Evolutionary conservation across 1,284 basidiomycete species (phyloP).

Genomic region (Rhodotorula sp.): DNA sequence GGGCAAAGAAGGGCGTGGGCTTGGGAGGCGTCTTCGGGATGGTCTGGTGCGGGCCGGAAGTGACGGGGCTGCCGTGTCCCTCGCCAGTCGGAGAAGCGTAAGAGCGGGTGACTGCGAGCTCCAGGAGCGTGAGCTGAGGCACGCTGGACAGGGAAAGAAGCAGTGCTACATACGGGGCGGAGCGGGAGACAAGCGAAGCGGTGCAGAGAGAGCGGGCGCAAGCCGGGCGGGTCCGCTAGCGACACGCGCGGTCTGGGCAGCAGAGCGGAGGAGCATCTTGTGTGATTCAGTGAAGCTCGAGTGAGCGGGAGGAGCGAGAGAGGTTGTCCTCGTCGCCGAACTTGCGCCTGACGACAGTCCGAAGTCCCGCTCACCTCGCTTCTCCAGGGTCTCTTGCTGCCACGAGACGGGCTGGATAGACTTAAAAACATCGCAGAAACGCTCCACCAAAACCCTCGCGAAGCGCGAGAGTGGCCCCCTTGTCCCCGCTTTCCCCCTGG

Average conservation of each 20-base stretch:
- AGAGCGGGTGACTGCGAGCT: neutral
- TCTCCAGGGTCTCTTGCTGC: too few relatives aligned
- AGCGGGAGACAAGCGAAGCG: neutral
- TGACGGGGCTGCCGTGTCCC: neutral
- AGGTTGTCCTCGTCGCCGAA: neutral
- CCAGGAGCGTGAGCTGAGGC: too few relatives aligned
- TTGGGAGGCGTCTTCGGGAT: conserved; percentile 4
- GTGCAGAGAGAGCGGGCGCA: neutral
- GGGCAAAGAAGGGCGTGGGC: conserved; percentile 21
- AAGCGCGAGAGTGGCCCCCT: neutral
- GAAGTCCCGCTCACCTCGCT: neutral
- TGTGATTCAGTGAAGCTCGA: too few relatives aligned
- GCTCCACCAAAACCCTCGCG: neutral
- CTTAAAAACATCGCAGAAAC: too few relatives aligned
- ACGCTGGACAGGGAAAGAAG: neutral
- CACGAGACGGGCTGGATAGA: too few relatives aligned
- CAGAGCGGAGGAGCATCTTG: neutral
- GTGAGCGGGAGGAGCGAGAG: neutral
- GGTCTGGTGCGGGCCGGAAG: conserved; percentile 5
- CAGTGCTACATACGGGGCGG: neutral
- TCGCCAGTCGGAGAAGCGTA: conserved; percentile 4
- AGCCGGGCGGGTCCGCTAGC: neutral
- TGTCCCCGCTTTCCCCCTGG: neutral
- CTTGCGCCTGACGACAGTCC: too few relatives aligned
- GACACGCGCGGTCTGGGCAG: too few relatives aligned